Evolutionary conservation across 2,329 filamentous ascomycete species (phyloP).

Genomic region (Aspergillus hiratsukae): DNA sequence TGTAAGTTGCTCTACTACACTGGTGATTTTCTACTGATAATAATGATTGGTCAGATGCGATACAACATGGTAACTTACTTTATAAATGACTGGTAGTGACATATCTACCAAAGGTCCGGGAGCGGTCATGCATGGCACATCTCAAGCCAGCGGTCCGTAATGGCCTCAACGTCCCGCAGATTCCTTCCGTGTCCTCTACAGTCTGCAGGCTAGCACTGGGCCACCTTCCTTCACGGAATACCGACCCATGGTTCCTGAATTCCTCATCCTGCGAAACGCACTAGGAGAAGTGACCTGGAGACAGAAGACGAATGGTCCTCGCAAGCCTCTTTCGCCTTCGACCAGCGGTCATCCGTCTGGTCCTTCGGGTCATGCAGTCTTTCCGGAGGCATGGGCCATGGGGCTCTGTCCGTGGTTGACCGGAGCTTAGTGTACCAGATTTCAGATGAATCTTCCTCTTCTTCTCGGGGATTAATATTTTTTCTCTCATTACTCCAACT

Average conservation of each 20-base stretch:
- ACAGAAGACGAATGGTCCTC: slow-evolving; percentile 1
- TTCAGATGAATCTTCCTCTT: slow-evolving; percentile 7
- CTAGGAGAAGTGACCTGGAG: slow-evolving; percentile 9
- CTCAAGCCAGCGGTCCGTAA: not conserved
- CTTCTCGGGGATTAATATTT: not conserved
- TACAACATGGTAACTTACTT: not conserved
- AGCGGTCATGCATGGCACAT: not conserved
- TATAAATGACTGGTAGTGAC: not conserved
- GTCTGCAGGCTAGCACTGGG: not conserved
- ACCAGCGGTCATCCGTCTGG: slow-evolving; percentile 1
- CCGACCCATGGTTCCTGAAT: slow-evolving; percentile 1
- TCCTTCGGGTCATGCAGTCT: not conserved
- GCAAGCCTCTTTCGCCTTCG: not conserved
- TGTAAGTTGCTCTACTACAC: not conserved
- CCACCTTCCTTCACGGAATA: not conserved
- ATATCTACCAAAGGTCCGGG: not conserved
- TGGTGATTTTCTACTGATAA: too few species aligned
- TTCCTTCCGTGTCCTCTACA: not conserved
- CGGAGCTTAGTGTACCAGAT: slow-evolving; percentile 16
- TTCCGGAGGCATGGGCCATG: slow-evolving; percentile 2
- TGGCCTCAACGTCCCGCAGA: not conserved
- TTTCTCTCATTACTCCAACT: not conserved
- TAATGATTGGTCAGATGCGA: not conserved
- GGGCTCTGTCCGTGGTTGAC: slow-evolving; percentile 14
- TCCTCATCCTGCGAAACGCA: not conserved